These are phyloP conservation scores for Stenocarpella maydis DNA, from an alignment of 2,329 filamentous ascomycete species.

Conservation along the genomic window DNA sequence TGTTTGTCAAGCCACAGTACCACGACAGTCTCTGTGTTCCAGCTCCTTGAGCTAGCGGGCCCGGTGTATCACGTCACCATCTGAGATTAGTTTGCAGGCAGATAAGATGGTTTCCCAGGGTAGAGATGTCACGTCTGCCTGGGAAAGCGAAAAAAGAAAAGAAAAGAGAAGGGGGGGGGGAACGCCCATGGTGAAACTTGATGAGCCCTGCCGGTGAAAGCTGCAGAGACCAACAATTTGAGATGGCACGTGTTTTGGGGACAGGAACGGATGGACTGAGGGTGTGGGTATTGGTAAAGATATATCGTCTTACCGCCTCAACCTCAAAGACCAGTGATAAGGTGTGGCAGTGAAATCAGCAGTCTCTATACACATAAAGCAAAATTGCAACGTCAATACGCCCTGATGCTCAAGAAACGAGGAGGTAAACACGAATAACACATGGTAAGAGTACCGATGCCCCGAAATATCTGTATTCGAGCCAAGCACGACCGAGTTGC, in stretches of 20 bases:
- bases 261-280: too few relatives aligned
- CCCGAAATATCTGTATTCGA: too few relatives aligned
- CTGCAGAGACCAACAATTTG: too few relatives aligned
- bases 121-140: neutral
- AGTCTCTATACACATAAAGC: too few relatives aligned
- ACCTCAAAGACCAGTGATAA: neutral
- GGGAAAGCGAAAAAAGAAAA: too few relatives aligned
- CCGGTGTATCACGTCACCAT: neutral
- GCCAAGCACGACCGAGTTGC: neutral
- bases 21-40: neutral
- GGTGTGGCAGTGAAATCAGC: neutral
- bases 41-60: neutral
- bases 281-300: neutral
- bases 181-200: too few relatives aligned
- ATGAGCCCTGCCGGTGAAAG: neutral
- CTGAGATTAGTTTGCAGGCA: neutral
- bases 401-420: too few relatives aligned
- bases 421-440: neutral
- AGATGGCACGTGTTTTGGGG: neutral
- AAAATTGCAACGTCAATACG: neutral
- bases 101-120: too few relatives aligned
- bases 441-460: neutral
- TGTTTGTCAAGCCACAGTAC: slow-evolving; percentile 19
- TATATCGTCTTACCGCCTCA: too few relatives aligned
- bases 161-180: too few relatives aligned